Percentiles rank a stretch among this genome's conserved stretches.
phyloP scores from a whole-genome alignment of 768 basidiomycete genomes.

The Trichaptum fuscoviolaceum region DNA sequence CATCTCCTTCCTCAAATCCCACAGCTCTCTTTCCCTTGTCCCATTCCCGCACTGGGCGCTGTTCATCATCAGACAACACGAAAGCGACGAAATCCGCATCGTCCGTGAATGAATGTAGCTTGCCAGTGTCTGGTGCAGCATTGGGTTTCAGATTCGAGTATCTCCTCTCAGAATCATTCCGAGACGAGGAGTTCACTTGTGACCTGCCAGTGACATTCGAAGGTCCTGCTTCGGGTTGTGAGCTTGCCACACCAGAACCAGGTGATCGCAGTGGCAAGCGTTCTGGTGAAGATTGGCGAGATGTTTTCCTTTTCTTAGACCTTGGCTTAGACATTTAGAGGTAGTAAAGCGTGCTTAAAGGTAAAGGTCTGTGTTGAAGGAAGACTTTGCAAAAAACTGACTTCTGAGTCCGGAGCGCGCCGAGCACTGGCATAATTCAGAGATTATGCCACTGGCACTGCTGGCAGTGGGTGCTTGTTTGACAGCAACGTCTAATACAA shows the following conservation, averaged over 20 bases:
- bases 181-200: background rate
- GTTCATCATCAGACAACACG: constrained; percentile 18
- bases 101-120: constrained; percentile 4
- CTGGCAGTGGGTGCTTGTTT: too few relatives aligned
- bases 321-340: background rate
- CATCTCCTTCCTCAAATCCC: constrained; percentile 22
- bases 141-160: background rate
- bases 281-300: background rate
- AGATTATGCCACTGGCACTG: too few relatives aligned
- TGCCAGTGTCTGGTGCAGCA: background rate
- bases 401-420: too few relatives aligned
- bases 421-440: too few relatives aligned
- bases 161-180: background rate
- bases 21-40: constrained; percentile 19
- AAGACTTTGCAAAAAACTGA: background rate
- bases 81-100: constrained; percentile 28
- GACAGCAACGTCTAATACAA: too few relatives aligned
- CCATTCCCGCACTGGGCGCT: constrained; percentile 18
- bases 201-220: background rate
- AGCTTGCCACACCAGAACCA: background rate
- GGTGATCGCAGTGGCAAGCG: background rate
- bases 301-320: background rate
- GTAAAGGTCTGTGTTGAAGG: background rate
- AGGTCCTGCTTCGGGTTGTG: background rate
- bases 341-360: background rate